Evolutionary conservation across 108 stramenopile species (phyloP), one percentile per base, ranked within the genome.

Genomic region (Cyclotella baltica): DNA sequence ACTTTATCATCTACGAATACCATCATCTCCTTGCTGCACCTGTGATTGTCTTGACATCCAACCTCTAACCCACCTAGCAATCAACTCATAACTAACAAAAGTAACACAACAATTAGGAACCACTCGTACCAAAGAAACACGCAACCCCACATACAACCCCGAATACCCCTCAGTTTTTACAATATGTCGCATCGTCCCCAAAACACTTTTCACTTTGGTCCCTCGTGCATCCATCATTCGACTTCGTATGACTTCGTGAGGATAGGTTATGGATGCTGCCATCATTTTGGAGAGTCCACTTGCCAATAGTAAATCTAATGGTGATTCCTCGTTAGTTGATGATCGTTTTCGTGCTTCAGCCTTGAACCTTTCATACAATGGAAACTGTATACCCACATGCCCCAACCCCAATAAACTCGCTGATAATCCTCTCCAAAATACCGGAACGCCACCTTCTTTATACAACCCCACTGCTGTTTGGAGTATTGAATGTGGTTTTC

Each of bases 321-420:
- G 81, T 33, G 90, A 83, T 62, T 91, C 90, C 47, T 74, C 69
- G 13, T 74, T 56, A 69, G 83, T 52, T 1, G 53, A 28, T 34
- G 85, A 80, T 15, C 86, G 72, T 31, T 78, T 76, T 23, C 89
- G 59, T 22, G 89, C 85, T 38, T 85, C 78, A 59, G 84, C 83
- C 66, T 96, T 96, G 10, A 96, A 76, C 15, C 75, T 81, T 74
- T 97, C 94, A 87, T 94, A 97, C 48, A 92, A 84, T 28, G 97
- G 97, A 75, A 97, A 97, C 76, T 97, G 97, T 27, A 97, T 87
- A 11, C 90, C 97, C 18, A 96, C 95, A 83, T 97, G 97, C 28
- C 85, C 81, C 55, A 97, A 84, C 58, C 97, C 97, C 43, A 97
- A 72, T 20, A 97, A 70, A 83, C 92, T 94, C 33, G 97, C 97